A percentile compares a stretch with the other conserved stretches of the same genome.
Conservation (phyloP, 2,329 filamentous ascomycete species). For the Botrytis fragariae region DNA sequence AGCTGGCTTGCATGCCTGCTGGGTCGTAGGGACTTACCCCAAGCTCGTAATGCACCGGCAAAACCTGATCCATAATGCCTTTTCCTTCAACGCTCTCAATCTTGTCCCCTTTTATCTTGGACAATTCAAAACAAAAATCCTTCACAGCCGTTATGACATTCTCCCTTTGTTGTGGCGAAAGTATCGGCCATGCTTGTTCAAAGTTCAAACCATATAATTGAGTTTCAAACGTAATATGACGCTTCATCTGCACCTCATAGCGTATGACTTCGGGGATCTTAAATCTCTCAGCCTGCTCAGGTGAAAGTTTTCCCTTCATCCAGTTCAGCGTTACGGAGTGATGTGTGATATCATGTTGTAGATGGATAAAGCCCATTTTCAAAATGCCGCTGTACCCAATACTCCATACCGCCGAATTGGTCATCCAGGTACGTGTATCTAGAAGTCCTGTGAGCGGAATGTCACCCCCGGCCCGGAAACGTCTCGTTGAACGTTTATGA, state of each 20-base stretch:
- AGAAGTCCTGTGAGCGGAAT: not conserved
- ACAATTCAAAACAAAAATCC: not conserved
- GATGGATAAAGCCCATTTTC: not conserved
- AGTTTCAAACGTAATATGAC: not conserved
- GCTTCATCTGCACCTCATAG: not conserved
- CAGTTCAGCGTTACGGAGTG: not conserved
- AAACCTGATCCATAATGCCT: accelerated
- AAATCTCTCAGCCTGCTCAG: not conserved
- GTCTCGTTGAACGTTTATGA: not conserved
- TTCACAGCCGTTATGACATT: not conserved
- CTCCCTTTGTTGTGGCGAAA: not conserved
- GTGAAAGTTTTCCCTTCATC: not conserved
- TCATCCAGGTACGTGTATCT: not conserved
- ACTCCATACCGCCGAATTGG: no score
- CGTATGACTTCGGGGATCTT: not conserved
- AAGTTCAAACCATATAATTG: not conserved
- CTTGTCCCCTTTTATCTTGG: not conserved
- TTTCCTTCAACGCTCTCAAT: not conserved
- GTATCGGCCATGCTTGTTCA: not conserved
- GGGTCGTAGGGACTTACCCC: not conserved
- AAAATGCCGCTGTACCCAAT: not conserved
- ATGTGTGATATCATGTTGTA: not conserved
- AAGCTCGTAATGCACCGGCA: accelerated
- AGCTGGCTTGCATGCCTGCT: not conserved
- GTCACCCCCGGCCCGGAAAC: not conserved